Evolutionary conservation across 1,284 basidiomycete genomes (phyloP), one percentile per base, ranked within the genome.

Genomic region (Exobasidium cylindrosporum): DNA sequence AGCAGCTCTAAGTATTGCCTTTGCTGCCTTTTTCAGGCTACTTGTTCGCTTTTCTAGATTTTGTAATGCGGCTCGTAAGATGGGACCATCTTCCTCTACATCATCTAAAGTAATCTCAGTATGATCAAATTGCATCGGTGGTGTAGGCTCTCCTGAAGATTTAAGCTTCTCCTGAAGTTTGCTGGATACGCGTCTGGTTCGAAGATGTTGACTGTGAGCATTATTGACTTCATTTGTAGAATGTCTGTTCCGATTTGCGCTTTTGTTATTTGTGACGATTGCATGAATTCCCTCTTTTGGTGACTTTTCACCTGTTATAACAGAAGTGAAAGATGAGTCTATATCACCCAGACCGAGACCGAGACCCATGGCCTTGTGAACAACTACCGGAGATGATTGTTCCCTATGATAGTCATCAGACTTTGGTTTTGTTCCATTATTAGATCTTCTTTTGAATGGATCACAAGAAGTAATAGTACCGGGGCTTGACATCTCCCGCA

Each of bases 31-130:
- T 40, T 74, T 72, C 45, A 74, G 58, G 13, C 53, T 57, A 1
- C 61, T 63, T 3, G 73, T 74, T 23, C 70, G 28, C 17, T 66
- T 63, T 50, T 72, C 68, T 26, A 75, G 66, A 53, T 74, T 74
- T 55, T 52, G 57, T 3, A 75, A 30, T 7, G 73, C 69, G 10
- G 73, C 73, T 13, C 73, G 64, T 43, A 75, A 61, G 57, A 74
- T 62, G 24, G 73, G 73, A 40, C 70, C 71, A 21, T 75, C 73
- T 21, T 57, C 67, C 29, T 58, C 61, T 55, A 70, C 43, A 24
- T 68, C 65, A 4, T 61, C 61, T 11, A 73, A 60, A 3, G 62
- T 35, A 14, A 74, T 63, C 60, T 74, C 73, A 13, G 67, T 71
- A n/a, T 63, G 69, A 35, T 74, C 62, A 31, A 74, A 6, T 40